Evolutionary conservation across 768 basidiomycete genomes (phyloP).

Genomic region (Tubosaeta sp.): DNA sequence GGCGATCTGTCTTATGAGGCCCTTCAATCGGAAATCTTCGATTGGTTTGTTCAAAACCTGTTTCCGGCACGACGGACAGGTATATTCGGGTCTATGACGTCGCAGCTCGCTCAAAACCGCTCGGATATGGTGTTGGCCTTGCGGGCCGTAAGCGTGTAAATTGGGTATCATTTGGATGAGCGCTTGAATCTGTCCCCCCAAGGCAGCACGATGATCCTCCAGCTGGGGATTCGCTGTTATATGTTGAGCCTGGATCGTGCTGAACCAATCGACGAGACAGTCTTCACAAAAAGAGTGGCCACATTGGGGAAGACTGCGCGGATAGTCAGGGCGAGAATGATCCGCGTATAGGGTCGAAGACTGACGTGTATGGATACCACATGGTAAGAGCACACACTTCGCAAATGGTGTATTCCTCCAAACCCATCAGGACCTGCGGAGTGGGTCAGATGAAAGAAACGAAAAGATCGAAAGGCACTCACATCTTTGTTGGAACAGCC

Average conservation of each 20-base stretch:
- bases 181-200: slow-evolving; percentile 14
- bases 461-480: neutral
- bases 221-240: slow-evolving; percentile 44
- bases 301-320: slow-evolving; percentile 53
- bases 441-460: neutral
- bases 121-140: slow-evolving; percentile 15
- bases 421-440: slow-evolving; percentile 35
- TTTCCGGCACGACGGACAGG: slow-evolving; percentile 65
- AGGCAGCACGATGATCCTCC: slow-evolving; percentile 27
- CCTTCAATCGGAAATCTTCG: slow-evolving; percentile 61
- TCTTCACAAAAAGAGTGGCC: slow-evolving; percentile 67
- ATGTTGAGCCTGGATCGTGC: slow-evolving; percentile 46
- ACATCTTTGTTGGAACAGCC: slow-evolving; percentile 6
- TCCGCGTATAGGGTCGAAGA: slow-evolving; percentile 7
- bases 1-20: slow-evolving; percentile 48
- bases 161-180: slow-evolving; percentile 22
- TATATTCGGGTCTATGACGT: slow-evolving; percentile 47
- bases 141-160: slow-evolving; percentile 14
- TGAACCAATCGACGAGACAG: slow-evolving; percentile 57
- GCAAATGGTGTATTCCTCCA: slow-evolving; percentile 57
- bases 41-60: slow-evolving; percentile 46
- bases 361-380: slow-evolving; percentile 67
- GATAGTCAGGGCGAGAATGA: neutral
- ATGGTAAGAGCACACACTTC: slow-evolving; percentile 62
- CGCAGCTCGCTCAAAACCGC: slow-evolving; percentile 19